phyloP scores from a whole-genome alignment of 2,329 filamentous ascomycete genomes.

The Fusarium redolens region DNA sequence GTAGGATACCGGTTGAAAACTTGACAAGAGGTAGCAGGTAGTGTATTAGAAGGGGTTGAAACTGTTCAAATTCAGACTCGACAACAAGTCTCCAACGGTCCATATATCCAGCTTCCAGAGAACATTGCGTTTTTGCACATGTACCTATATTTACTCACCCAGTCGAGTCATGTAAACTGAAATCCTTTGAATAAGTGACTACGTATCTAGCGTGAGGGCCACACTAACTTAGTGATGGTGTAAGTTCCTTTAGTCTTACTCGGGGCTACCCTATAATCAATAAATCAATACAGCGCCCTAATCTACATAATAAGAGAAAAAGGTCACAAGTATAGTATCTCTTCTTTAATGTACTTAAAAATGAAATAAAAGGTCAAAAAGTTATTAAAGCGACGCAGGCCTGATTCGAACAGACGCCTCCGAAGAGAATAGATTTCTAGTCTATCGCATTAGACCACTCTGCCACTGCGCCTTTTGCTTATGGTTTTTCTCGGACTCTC shows the following conservation, averaged over 20 bases:
- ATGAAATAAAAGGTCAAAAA: not conserved
- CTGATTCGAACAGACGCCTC: slow-evolving; percentile 32
- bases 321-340: accelerated
- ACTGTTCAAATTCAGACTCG: no score
- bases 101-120: no score
- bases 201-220: accelerated
- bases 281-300: not conserved
- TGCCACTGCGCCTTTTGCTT: slow-evolving; percentile 24
- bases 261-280: not conserved
- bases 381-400: slow-evolving; percentile 41
- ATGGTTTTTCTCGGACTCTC: not conserved
- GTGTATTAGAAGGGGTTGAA: accelerated
- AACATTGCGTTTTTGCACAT: no score
- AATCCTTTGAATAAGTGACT: not conserved
- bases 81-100: no score
- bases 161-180: not conserved
- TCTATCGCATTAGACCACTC: slow-evolving; percentile 33
- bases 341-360: no score
- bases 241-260: not conserved
- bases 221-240: no score
- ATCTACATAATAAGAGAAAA: not conserved
- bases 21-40: no score
- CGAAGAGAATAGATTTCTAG: slow-evolving; percentile 32
- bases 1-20: not conserved
- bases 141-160: no score